Conservation (phyloP, 164 flowering plant genomes). For the Dillenia suffruticosa region DNA sequence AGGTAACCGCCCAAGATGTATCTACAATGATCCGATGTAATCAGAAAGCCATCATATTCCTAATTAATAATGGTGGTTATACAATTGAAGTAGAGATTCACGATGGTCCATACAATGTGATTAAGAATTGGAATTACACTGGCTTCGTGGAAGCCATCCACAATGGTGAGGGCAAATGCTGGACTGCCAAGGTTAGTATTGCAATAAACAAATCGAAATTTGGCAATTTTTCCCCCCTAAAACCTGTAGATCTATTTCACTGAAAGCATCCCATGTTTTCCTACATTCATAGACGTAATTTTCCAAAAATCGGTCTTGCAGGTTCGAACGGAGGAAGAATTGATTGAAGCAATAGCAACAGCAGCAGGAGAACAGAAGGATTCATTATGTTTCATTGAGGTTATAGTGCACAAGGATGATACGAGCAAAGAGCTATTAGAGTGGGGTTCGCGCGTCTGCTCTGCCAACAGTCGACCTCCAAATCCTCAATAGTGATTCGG, state of each 20-base stretch:
- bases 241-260: neutral
- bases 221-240: neutral
- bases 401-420: constrained; percentile 71
- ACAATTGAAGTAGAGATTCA: constrained; percentile 74
- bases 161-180: constrained; percentile 65
- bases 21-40: constrained; percentile 63
- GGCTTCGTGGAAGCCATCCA: constrained; percentile 55
- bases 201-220: too few species aligned
- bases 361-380: constrained; percentile 53
- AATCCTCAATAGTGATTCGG: constrained; percentile 51
- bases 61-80: constrained; percentile 67
- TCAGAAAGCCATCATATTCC: constrained; percentile 51
- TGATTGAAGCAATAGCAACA: constrained; percentile 50
- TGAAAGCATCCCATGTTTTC: neutral
- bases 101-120: constrained; percentile 69
- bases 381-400: constrained; percentile 71
- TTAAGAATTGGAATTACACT: constrained; percentile 66
- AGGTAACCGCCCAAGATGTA: constrained; percentile 72
- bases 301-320: constrained; percentile 9
- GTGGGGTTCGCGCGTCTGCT: constrained; percentile 78
- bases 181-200: constrained; percentile 57
- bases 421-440: constrained; percentile 89
- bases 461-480: constrained; percentile 77
- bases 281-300: neutral
- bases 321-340: constrained; percentile 68